phyloP scores from a whole-genome alignment of 345 rosid species.

The Eucalyptus fibrosa region DNA sequence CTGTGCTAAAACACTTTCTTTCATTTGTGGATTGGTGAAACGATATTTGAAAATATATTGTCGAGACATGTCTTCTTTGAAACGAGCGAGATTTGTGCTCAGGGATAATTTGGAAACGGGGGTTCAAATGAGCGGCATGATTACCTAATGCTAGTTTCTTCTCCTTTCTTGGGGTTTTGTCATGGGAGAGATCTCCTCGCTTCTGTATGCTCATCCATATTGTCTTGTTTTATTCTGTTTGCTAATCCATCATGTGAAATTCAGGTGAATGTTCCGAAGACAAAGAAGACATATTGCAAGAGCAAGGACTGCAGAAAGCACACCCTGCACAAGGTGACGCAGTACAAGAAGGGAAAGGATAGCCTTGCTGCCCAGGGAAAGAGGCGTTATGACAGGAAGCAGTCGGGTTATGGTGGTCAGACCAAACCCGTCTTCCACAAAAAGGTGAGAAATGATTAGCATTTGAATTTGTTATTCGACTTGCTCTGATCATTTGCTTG shows the following conservation, averaged over 20 bases:
- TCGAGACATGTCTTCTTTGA: neutral
- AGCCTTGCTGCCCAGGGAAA: conserved; percentile 6
- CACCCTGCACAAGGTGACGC: conserved; percentile 12
- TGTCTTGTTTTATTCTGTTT: neutral
- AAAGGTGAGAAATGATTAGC: neutral
- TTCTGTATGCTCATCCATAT: neutral
- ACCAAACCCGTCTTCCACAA: conserved; percentile 4
- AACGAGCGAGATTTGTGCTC: neutral
- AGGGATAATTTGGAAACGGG: neutral
- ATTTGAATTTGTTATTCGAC: neutral
- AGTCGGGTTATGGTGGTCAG: conserved; percentile 7
- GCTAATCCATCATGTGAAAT: neutral
- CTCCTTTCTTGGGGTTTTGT: neutral
- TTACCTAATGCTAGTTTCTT: neutral
- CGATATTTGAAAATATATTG: neutral
- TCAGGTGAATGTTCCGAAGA: conserved; percentile 7
- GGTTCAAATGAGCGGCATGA: neutral
- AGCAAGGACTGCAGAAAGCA: conserved; percentile 7
- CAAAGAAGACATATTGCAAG: conserved; percentile 11
- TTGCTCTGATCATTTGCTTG: neutral
- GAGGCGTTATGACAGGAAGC: conserved; percentile 5
- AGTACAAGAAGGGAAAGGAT: conserved; percentile 15
- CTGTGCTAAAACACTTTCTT: neutral
- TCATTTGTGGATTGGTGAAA: neutral
- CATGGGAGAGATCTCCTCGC: neutral